phyloP scores from a whole-genome alignment of 495 filamentous ascomycete species.

The Hypoxylon crocopeplum region DNA sequence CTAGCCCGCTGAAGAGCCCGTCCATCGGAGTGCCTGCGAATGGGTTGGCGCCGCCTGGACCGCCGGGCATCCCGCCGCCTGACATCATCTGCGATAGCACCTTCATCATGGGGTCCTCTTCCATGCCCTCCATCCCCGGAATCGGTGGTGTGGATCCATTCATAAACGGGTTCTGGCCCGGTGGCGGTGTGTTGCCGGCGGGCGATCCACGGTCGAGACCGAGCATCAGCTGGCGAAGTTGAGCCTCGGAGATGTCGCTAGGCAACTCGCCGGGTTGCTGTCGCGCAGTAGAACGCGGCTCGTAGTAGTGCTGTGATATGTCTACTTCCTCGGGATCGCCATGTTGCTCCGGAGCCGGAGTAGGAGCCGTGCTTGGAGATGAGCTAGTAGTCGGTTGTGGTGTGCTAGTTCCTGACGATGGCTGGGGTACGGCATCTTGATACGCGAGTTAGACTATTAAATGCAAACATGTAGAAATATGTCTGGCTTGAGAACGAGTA shows the following conservation, averaged over 20 bases:
- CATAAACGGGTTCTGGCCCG: slow-evolving; percentile 21
- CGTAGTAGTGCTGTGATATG: slow-evolving; percentile 67
- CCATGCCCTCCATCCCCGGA: slow-evolving; percentile 34
- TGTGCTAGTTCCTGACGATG: slow-evolving; percentile 14
- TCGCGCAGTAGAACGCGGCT: slow-evolving; percentile 50
- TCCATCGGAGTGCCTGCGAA: slow-evolving; percentile 37
- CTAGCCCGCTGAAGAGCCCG: slow-evolving; percentile 34
- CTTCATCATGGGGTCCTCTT: slow-evolving; percentile 46
- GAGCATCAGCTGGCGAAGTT: slow-evolving; percentile 56
- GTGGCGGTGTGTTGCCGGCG: slow-evolving; percentile 18
- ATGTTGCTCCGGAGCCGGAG: slow-evolving; percentile 38
- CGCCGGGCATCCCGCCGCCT: slow-evolving; percentile 48
- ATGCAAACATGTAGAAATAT: not conserved
- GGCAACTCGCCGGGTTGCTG: slow-evolving; percentile 38
- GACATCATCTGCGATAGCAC: slow-evolving; percentile 54
- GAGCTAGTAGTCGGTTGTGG: slow-evolving; percentile 13
- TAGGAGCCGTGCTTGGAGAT: slow-evolving; percentile 20
- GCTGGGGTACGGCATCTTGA: slow-evolving; percentile 12
- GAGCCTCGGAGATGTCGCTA: slow-evolving; percentile 44
- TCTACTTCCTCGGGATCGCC: slow-evolving; percentile 77
- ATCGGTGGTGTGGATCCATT: slow-evolving; percentile 45
- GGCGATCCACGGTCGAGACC: slow-evolving; percentile 34
- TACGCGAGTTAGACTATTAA: not conserved
- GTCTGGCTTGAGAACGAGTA: slow-evolving; percentile 5
- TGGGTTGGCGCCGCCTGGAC: slow-evolving; percentile 44